phyloP scores from a whole-genome alignment of 192 early-diverging fungal genomes.

The Coemansia sp. region DNA sequence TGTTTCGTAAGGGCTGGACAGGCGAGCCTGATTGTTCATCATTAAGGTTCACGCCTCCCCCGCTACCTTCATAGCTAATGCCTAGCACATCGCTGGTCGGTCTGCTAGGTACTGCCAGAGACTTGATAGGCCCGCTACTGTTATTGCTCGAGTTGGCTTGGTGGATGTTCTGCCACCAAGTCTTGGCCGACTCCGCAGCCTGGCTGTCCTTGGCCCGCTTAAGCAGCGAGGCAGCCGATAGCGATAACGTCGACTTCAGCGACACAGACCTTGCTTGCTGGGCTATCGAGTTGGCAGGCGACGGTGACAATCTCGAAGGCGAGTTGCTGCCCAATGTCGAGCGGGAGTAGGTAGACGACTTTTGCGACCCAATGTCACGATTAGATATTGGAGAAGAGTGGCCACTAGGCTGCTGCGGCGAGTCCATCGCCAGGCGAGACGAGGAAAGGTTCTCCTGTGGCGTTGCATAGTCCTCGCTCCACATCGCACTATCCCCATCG shows the following conservation, averaged over 20 bases:
- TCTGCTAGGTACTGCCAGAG: not conserved
- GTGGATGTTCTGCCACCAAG: conserved; percentile 52
- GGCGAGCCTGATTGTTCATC: not conserved
- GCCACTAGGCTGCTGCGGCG: conserved; percentile 20
- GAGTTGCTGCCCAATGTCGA: not conserved
- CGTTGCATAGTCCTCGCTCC: conserved; percentile 4
- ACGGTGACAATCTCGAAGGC: conserved; percentile 8
- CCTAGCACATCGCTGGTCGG: conserved; percentile 2
- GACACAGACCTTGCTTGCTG: conserved; percentile 14
- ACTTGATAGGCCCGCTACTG: not conserved
- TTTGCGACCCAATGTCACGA: conserved; percentile 5
- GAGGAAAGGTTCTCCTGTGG: not conserved
- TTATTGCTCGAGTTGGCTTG: conserved; percentile 2
- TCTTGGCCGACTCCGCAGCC: conserved; percentile 47
- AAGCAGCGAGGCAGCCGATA: conserved; percentile 32
- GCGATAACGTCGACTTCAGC: conserved; percentile 30
- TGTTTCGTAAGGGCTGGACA: conserved; percentile 2
- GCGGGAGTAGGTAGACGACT: not conserved
- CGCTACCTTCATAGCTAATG: not conserved
- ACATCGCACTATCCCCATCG: not conserved
- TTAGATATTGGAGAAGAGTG: conserved; percentile 18
- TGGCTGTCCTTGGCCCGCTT: conserved; percentile 50
- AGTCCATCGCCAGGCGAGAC: conserved; percentile 16
- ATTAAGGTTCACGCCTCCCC: not conserved
- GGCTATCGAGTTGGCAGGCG: conserved; percentile 1